Percentiles rank a stretch among this genome's conserved stretches.
These are phyloP conservation scores for Aurantiochytrium sp. DNA, from an alignment of 108 stramenopile genomes.

Conservation along the genomic window DNA sequence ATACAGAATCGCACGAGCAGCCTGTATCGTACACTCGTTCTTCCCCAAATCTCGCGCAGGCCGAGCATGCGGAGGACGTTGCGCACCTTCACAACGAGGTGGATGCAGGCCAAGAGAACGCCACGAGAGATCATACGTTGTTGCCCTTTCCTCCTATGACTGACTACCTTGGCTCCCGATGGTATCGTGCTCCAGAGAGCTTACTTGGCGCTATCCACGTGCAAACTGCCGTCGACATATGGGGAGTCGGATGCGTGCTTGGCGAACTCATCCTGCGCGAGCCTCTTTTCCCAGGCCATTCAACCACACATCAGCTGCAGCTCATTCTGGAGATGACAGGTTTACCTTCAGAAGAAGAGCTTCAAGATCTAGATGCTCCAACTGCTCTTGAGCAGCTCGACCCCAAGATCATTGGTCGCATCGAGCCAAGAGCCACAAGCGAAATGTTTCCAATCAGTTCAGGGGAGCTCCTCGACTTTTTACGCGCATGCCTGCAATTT, in stretches of 20 bases:
- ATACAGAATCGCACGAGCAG: too few species aligned
- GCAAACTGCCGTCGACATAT: slow-evolving; percentile 48
- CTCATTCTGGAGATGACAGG: slow-evolving; percentile 51
- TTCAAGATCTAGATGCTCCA: slow-evolving; percentile 25
- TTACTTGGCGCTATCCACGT: slow-evolving; percentile 41
- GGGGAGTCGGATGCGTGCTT: slow-evolving; percentile 59
- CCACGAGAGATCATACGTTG: too few species aligned
- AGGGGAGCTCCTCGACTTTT: slow-evolving; percentile 37
- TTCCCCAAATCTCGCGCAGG: too few species aligned
- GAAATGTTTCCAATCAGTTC: background rate
- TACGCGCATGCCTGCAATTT: slow-evolving; percentile 45
- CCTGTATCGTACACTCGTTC: too few species aligned
- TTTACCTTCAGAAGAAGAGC: slow-evolving; percentile 30
- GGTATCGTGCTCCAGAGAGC: slow-evolving; percentile 83
- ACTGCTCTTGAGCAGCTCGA: background rate
- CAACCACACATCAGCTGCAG: slow-evolving; percentile 49
- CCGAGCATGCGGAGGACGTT: too few species aligned
- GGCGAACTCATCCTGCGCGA: slow-evolving; percentile 48
- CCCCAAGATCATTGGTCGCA: background rate
- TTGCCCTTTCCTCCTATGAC: slow-evolving; percentile 27
- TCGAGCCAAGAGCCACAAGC: background rate
- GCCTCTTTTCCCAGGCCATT: slow-evolving; percentile 54
- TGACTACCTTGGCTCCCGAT: slow-evolving; percentile 90
- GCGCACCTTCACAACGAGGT: background rate
- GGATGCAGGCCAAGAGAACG: background rate